phyloP scores from a whole-genome alignment of 768 basidiomycete species.

The Cystobasidiopsis lactophilus region DNA sequence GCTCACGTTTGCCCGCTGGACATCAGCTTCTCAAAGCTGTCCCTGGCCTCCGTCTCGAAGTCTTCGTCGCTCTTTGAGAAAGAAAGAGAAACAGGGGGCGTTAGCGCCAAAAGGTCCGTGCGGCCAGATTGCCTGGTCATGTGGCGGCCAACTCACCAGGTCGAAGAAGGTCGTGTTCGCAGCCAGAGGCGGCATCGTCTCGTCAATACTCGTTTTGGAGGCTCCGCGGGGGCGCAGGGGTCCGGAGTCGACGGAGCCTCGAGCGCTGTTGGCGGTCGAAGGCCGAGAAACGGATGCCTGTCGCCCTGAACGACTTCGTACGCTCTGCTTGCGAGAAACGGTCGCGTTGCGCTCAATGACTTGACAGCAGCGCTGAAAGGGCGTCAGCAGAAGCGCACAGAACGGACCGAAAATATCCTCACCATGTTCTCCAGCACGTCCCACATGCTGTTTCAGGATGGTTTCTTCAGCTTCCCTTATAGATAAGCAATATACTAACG shows the following conservation, averaged over 20 bases:
- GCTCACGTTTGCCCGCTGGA: not conserved
- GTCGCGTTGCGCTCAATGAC: not conserved
- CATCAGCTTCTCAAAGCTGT: not conserved
- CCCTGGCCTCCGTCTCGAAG: not conserved
- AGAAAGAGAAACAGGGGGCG: not conserved
- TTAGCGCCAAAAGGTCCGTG: not conserved
- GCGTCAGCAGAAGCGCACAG: not conserved
- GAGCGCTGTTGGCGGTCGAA: too few species aligned
- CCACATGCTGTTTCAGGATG: not conserved
- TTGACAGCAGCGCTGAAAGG: not conserved
- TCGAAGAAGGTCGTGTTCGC: not conserved
- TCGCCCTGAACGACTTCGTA: too few species aligned
- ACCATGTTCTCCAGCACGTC: not conserved
- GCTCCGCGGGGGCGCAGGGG: not conserved
- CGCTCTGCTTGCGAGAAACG: too few species aligned
- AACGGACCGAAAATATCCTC: not conserved
- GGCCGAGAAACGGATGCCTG: too few species aligned
- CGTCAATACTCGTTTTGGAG: not conserved
- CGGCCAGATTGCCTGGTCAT: not conserved
- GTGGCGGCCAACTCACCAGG: not conserved
- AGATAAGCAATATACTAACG: too few species aligned
- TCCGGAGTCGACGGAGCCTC: too few species aligned
- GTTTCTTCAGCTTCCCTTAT: too few species aligned
- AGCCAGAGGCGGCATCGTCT: not conserved
- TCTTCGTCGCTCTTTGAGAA: not conserved